A percentile compares a stretch with the other conserved stretches of the same genome.
Evolutionary conservation across 345 rosid species (phyloP).

Genomic region (Leavenworthia alabamica): DNA sequence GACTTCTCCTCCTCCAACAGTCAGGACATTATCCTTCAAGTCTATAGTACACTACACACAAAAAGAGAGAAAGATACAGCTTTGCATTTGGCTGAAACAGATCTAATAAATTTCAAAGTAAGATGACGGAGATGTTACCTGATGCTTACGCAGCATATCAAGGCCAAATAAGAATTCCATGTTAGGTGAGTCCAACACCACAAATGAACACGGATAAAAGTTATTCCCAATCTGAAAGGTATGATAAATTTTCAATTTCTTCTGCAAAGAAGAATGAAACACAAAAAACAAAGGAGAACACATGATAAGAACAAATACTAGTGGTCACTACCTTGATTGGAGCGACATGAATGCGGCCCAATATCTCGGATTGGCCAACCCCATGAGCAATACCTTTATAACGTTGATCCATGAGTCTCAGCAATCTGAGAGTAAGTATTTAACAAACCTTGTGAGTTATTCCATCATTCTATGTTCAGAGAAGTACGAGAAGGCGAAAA

Average conservation of each 20-base stretch:
- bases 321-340: conserved; percentile 63
- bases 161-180: conserved; percentile 98
- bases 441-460: neutral
- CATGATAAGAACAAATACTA: neutral
- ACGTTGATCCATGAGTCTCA: conserved; percentile 88
- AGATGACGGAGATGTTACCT: conserved; percentile 42
- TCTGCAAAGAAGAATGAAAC: neutral
- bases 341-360: conserved; percentile 96
- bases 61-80: neutral
- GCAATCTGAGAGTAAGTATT: conserved; percentile 44
- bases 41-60: conserved; percentile 77
- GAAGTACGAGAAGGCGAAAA: neutral
- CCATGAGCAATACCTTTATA: conserved; percentile 97
- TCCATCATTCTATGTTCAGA: neutral
- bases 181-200: conserved; percentile 89
- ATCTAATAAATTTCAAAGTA: neutral
- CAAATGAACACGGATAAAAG: conserved; percentile 87
- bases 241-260: neutral
- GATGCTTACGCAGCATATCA: conserved; percentile 99
- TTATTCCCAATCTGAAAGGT: conserved; percentile 63
- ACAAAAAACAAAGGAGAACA: neutral
- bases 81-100: neutral
- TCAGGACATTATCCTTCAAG: conserved; percentile 76
- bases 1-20: conserved; percentile 96
- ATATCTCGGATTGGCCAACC: conserved; percentile 96